Base-by-base conservation (phyloP, 1,284 basidiomycete genomes). In the Earliella scabrosa region DNA sequence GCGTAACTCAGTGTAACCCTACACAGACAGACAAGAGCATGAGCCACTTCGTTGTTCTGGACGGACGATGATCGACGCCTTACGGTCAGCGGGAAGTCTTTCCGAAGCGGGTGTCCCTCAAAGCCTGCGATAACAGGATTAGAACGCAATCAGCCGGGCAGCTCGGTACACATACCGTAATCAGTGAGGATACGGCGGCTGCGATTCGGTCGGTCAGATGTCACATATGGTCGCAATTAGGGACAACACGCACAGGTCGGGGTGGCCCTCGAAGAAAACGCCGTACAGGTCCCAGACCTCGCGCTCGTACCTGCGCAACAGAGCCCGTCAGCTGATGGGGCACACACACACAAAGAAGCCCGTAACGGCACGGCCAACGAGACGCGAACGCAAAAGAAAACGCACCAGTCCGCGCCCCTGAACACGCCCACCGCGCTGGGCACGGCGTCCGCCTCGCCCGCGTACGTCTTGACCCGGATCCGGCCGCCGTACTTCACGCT, bases 271-370 rank as follows among this genome's bases (percentile, higher is more conserved):
- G 80, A 99, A 99, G 82, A 97, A 98, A 55, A 99, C 93, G 54
- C 97, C 97, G 72, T 82, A 99, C 78, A 99, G 85, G 77, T 99
- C 97, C 93, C 95, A 99, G 31, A 94, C 90, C 75, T 99, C 97
- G 59, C 97, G 86, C 77, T 99, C 97, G 72, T 95, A 97, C 89
- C 89, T 92, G 45, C 39, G 50, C 31, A 36, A n/a, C n/a, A n/a
- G n/a, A n/a, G n/a, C n/a, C 31, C 40, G 46, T 59, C 49, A 54
- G 50, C 54, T 21, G 47, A 34, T 20, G 32, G 26, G 13, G 31
- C 36, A n/a, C n/a, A n/a, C n/a, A n/a, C n/a, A n/a, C 54, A 51
- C 49, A 52, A 38, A 65, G 31, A 65, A 41, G 50, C 50, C n/a
- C n/a, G n/a, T n/a, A n/a, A n/a, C n/a, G n/a, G n/a, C n/a, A n/a